Base-by-base conservation (phyloP, 2,329 filamentous ascomycete genomes). In the Fusarium sp. region DNA sequence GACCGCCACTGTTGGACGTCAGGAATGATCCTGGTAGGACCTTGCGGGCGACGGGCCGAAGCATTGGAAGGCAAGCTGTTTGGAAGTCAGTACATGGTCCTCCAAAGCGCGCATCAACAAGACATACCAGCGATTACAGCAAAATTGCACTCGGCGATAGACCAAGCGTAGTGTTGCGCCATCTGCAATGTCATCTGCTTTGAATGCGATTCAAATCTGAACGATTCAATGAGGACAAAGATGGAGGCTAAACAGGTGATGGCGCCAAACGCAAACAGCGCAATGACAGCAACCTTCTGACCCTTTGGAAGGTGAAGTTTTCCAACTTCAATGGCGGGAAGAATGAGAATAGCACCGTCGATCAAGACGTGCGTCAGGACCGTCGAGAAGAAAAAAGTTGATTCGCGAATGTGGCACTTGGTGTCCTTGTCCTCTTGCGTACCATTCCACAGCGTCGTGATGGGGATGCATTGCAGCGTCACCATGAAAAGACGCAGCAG, bases 391-490 rank as follows among this genome's bases (percentile, higher is more conserved):
- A 74, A 74, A 23, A 73, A 75, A 0, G 68, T 69, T 13, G 65
- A 62, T 49, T 70, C 71, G 35, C 71, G 59, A 14, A 76, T 71
- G 4, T 57, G 65, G 56, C 75, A 77, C 11, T 63, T 56, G 1
- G 60, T 63, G 3, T 62, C 66, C 25, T 53, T 49, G 6, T 44
- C 49, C n/a, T 49, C 47, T 25, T 74, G 63, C 3, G 60, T 52
- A 9, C 65, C 63, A 17, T 72, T 64, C 75, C 73, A 77, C 25
- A 74, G 72, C 3, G 66, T 70, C 19, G 71, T 67, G 0, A 76
- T 55, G 0, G 75, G 75, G 5, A 72, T 33, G 37, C 75, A 76
- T 39, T 73, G 71, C 25, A 76, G 71, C 2, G 71, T 70, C 1
- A 69, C 69, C 29, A 76, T 53, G 25, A 76, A 71, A 1, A 71